Percentiles rank a stretch among this genome's conserved stretches.
Conservation (phyloP, 2,329 filamentous ascomycete species). For the Botryosphaeria agaves region DNA sequence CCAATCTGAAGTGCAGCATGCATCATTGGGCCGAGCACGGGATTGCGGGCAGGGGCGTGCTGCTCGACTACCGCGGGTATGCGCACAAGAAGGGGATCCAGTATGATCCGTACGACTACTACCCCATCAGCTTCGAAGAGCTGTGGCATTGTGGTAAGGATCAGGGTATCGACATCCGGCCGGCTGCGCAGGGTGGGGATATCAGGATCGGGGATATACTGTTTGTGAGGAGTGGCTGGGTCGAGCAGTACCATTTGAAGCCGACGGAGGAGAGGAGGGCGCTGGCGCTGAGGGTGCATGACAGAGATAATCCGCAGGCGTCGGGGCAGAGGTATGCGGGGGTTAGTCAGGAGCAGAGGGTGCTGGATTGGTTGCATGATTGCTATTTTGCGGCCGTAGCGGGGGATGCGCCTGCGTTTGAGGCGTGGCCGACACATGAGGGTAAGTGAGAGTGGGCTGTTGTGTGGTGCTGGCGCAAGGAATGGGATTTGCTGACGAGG, state of each 20-base stretch:
- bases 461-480: too few relatives aligned
- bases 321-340: slow-evolving; percentile 30
- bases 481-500: too few relatives aligned
- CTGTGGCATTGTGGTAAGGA: slow-evolving; percentile 40
- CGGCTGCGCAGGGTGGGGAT: slow-evolving; percentile 34
- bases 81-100: slow-evolving; percentile 22
- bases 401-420: slow-evolving; percentile 1
- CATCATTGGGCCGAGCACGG: slow-evolving; percentile 28
- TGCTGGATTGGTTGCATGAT: slow-evolving; percentile 51
- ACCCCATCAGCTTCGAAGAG: slow-evolving; percentile 24
- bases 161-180: slow-evolving; percentile 44
- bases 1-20: slow-evolving; percentile 26
- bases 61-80: slow-evolving; percentile 26
- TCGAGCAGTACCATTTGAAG: slow-evolving; percentile 37
- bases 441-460: too few relatives aligned
- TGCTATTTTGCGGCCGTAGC: slow-evolving; percentile 24
- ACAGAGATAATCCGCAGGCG: too few relatives aligned
- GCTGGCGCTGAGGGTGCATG: too few relatives aligned
- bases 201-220: slow-evolving; percentile 47
- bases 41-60: slow-evolving; percentile 24
- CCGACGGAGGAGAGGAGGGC: slow-evolving; percentile 14
- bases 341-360: slow-evolving; percentile 34
- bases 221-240: slow-evolving; percentile 45
- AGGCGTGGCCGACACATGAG: slow-evolving; percentile 19
- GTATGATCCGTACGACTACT: slow-evolving; percentile 23